A percentile compares a stretch with the other conserved stretches of the same genome.
Evolutionary conservation across 2,329 filamentous ascomycete species (phyloP).

Genomic region (Colletotrichum nymphaeae): DNA sequence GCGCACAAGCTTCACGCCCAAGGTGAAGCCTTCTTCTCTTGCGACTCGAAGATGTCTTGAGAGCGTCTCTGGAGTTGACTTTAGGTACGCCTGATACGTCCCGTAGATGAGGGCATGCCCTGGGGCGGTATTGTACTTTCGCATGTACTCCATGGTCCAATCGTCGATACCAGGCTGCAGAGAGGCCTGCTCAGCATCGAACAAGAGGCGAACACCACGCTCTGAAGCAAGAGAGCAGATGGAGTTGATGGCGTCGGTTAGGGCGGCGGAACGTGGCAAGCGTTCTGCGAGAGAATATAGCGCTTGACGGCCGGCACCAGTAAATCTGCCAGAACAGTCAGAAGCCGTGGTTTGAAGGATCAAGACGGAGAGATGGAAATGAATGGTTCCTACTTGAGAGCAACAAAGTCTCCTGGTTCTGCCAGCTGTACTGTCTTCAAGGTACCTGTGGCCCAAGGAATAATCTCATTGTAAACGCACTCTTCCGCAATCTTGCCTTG

Average conservation of each 20-base stretch:
- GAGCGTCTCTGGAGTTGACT: slow-evolving; percentile 68
- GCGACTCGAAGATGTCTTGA: slow-evolving; percentile 70
- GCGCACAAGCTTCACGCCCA: slow-evolving; percentile 81
- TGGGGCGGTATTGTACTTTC: slow-evolving; percentile 74
- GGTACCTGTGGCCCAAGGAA: slow-evolving; percentile 79
- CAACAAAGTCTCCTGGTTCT: slow-evolving; percentile 71
- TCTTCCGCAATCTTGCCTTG: slow-evolving; percentile 60
- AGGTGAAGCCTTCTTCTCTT: slow-evolving; percentile 68
- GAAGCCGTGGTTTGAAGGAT: neutral
- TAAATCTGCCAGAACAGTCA: slow-evolving; percentile 66
- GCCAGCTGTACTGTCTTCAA: slow-evolving; percentile 80
- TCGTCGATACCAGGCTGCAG: slow-evolving; percentile 84
- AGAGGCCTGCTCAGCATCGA: slow-evolving; percentile 86
- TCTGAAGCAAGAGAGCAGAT: slow-evolving; percentile 79
- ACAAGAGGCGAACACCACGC: slow-evolving; percentile 79
- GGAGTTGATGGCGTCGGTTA: slow-evolving; percentile 76
- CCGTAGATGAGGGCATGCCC: slow-evolving; percentile 80
- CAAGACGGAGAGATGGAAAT: neutral
- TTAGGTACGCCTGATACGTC: slow-evolving; percentile 84
- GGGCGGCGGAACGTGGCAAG: slow-evolving; percentile 69
- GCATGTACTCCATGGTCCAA: slow-evolving; percentile 83
- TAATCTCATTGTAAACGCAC: slow-evolving; percentile 69
- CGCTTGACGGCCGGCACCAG: slow-evolving; percentile 81
- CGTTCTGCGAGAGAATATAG: slow-evolving; percentile 74
- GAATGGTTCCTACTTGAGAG: slow-evolving; percentile 64